phyloP scores from a whole-genome alignment of 2,329 filamentous ascomycete genomes.

The Colletotrichum sp. region DNA sequence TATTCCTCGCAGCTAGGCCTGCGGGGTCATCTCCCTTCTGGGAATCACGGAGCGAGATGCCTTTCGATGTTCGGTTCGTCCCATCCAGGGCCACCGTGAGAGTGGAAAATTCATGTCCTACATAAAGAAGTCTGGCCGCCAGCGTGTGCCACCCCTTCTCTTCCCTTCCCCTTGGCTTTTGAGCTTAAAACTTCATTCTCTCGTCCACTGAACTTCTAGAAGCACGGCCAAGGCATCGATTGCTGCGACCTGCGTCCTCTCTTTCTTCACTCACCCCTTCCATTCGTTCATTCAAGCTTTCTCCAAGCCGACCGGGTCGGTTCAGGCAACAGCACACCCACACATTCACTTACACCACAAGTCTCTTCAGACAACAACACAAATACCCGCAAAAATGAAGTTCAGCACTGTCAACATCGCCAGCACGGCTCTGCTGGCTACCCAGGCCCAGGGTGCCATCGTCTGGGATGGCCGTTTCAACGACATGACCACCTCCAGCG shows the following conservation, averaged over 20 bases:
- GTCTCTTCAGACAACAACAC: background rate
- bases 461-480: slow-evolving; percentile 73
- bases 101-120: background rate
- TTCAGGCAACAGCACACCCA: background rate
- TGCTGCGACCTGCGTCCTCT: slow-evolving; percentile 21
- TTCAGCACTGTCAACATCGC: slow-evolving; percentile 15
- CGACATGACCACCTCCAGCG: slow-evolving; percentile 55
- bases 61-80: background rate
- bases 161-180: background rate
- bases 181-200: slow-evolving; percentile 17
- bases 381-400: slow-evolving; percentile 6
- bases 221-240: slow-evolving; percentile 22
- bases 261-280: slow-evolving; percentile 2
- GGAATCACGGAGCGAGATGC: background rate
- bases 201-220: slow-evolving; percentile 7
- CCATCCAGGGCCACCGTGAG: background rate
- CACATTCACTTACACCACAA: slow-evolving; percentile 6
- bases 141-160: background rate
- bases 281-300: slow-evolving; percentile 16
- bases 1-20: slow-evolving; percentile 21
- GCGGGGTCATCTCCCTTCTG: slow-evolving; percentile 4
- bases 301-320: slow-evolving; percentile 17
- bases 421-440: slow-evolving; percentile 18
- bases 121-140: slow-evolving; percentile 5
- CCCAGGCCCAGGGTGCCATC: slow-evolving; percentile 30